Evolutionary conservation across 495 filamentous ascomycete species (phyloP).

Genomic region (Amniculicola lignicola): DNA sequence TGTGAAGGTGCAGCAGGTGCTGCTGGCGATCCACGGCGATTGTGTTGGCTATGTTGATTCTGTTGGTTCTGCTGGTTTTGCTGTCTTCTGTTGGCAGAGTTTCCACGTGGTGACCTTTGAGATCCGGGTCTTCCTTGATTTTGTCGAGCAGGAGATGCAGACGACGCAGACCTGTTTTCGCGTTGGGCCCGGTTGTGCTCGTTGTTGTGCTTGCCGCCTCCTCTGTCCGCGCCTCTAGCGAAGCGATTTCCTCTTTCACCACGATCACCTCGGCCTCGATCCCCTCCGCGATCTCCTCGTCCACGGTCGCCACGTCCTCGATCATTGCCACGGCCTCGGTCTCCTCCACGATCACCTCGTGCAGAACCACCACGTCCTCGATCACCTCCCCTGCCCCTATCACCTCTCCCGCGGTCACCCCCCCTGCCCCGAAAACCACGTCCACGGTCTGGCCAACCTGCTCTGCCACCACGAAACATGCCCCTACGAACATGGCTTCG

Average conservation of each 20-base stretch:
- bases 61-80: neutral
- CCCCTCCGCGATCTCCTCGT: slow-evolving; percentile 37
- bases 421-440: slow-evolving; percentile 31
- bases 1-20: neutral
- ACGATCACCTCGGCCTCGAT: slow-evolving; percentile 50
- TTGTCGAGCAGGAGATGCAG: slow-evolving; percentile 7
- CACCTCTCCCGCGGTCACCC: slow-evolving; percentile 40
- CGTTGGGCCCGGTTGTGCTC: slow-evolving; percentile 11
- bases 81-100: neutral
- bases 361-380: slow-evolving; percentile 41
- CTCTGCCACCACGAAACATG: slow-evolving; percentile 7
- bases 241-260: slow-evolving; percentile 27
- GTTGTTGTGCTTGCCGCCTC: neutral
- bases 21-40: neutral
- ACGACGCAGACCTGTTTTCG: slow-evolving; percentile 6
- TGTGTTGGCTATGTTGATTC: neutral
- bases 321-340: slow-evolving; percentile 50
- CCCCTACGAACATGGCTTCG: slow-evolving; percentile 33
- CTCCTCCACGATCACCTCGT: slow-evolving; percentile 37
- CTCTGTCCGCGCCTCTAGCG: neutral
- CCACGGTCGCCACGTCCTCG: slow-evolving; percentile 34
- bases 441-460: slow-evolving; percentile 27
- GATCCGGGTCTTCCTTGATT: neutral
- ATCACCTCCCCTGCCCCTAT: slow-evolving; percentile 50
- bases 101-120: slow-evolving; percentile 5